phyloP scores from a whole-genome alignment of 768 basidiomycete genomes.

The Phallus indusiatus region DNA sequence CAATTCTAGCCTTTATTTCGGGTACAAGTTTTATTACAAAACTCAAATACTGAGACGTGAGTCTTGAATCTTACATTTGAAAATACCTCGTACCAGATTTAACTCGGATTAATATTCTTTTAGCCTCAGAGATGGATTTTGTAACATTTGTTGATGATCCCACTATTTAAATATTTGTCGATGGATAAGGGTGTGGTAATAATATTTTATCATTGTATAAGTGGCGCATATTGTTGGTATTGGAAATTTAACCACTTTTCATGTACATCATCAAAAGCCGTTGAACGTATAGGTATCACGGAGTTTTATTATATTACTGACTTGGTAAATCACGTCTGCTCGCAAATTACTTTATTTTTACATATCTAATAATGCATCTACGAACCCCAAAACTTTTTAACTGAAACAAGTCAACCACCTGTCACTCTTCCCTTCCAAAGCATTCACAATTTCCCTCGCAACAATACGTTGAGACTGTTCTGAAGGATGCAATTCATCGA shows the following conservation, averaged over 20 bases:
- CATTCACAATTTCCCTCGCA: constrained; percentile 39
- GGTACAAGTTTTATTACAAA: constrained; percentile 46
- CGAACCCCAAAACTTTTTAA: background rate
- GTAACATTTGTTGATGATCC: constrained; percentile 52
- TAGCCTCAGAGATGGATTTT: constrained; percentile 76
- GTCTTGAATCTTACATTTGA: background rate
- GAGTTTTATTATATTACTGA: too few relatives aligned
- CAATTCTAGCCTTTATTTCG: constrained; percentile 31
- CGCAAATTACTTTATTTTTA: too few relatives aligned
- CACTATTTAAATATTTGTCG: background rate
- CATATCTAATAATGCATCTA: too few relatives aligned
- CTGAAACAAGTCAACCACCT: constrained; percentile 9
- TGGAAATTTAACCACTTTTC: too few relatives aligned
- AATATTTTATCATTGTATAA: too few relatives aligned
- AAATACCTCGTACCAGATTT: background rate
- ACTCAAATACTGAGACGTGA: constrained; percentile 29
- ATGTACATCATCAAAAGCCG: too few relatives aligned
- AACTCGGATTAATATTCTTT: background rate
- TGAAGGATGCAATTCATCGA: constrained; percentile 52
- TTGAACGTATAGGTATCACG: too few relatives aligned
- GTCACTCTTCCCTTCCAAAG: constrained; percentile 29
- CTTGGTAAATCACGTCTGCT: too few relatives aligned
- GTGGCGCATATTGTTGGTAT: too few relatives aligned
- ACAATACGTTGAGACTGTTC: constrained; percentile 48
- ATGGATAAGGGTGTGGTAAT: too few relatives aligned